These are phyloP conservation scores for Hondaea fermentalgiana DNA, from an alignment of 108 stramenopile genomes.

Conservation along the genomic window DNA sequence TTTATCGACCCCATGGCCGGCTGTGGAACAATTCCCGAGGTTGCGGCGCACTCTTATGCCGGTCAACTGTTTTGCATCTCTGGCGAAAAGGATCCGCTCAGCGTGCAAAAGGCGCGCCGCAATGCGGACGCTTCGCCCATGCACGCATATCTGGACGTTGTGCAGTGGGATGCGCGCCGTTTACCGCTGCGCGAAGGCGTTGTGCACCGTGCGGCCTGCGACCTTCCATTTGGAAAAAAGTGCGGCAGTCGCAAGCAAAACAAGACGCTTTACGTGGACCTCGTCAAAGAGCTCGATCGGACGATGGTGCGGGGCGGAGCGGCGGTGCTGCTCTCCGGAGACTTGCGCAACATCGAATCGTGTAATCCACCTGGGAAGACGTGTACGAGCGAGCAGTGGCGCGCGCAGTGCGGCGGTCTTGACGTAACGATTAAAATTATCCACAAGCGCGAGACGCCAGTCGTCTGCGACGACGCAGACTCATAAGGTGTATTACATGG, in stretches of 20 bases:
- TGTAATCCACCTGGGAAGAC: not conserved
- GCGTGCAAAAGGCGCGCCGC: not conserved
- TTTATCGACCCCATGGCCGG: conserved; percentile 5
- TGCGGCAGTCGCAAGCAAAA: not conserved
- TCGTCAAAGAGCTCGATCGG: not conserved
- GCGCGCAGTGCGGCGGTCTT: not conserved
- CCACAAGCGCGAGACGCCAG: not conserved
- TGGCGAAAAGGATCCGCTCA: not conserved
- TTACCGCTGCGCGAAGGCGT: not conserved
- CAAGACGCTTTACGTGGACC: not conserved
- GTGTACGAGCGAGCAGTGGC: not conserved
- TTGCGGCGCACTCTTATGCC: not conserved
- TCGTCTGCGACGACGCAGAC: not conserved
- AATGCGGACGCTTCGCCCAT: not conserved
- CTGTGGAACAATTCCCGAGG: not conserved
- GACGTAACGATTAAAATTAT: not conserved
- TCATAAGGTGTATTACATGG: not conserved
- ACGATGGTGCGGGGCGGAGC: not conserved
- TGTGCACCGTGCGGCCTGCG: not conserved
- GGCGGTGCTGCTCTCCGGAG: not conserved
- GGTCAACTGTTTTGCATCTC: not conserved
- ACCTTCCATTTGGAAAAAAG: not conserved
- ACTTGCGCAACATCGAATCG: not conserved
- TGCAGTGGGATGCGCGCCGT: conserved; percentile 8
- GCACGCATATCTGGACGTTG: not conserved